Evolutionary conservation across 2,329 filamentous ascomycete species (phyloP), one percentile per base, ranked within the genome.

Genomic region (Trichoderma aggressivum): DNA sequence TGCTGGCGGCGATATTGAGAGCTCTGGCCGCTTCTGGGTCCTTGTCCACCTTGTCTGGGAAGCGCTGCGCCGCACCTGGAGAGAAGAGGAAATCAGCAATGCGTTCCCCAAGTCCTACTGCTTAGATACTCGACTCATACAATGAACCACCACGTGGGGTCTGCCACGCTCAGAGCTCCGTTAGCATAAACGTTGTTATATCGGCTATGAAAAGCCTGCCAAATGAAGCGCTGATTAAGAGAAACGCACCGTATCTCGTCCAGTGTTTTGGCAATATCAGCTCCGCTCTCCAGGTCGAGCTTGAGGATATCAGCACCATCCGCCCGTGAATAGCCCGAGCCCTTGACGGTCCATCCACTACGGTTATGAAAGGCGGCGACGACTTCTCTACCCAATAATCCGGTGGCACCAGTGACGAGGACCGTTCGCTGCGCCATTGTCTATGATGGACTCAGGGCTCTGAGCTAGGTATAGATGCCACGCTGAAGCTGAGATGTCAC

Each of bases 341-440:
- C 92, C 74, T 90, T 89, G 71, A 90, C 89, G n/a, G 84, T 83
- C 88, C 93, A 97, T 47, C 75, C 75, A 11, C 65, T 63, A 24
- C 75, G 75, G 70, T 86, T 81, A 68, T 90, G 84, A 79, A 97
- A 97, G 14, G 88, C 88, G 73, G 87, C 88, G 69, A 91, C 85
- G 12, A 97, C 91, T 80, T 96, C 90, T 56, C 94, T 89, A 62
- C 94, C 94, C 2, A 97, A 87, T 12, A 97, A 86, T 69, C 94
- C 94, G 24, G 92, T 95, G 47, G 93, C 94, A 71, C 94, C 94
- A 7, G 94, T 97, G 70, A 97, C 84, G 30, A 97, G 85, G 11
- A 88, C 93, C 30, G 86, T 90, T 16, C 76, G 75, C 36, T 74
- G 72, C 4, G 73, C 34, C 78, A 79, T 79, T 16, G 36, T 43